phyloP scores from a whole-genome alignment of 179 eudicot species.

The Corrigiola litoralis region DNA sequence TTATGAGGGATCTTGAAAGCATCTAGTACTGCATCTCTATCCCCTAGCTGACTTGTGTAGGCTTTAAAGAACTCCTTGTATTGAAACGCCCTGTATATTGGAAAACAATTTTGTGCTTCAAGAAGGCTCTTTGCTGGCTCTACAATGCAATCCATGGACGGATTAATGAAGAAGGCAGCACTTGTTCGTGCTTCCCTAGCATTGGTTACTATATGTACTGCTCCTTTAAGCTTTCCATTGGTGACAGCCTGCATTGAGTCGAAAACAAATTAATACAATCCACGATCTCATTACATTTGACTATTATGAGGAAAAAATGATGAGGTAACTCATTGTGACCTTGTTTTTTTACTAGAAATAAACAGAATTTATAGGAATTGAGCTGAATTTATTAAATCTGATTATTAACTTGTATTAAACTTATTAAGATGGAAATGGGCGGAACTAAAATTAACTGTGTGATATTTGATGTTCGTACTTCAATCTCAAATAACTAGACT shows the following conservation, averaged over 20 bases:
- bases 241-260: conserved; percentile 32
- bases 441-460: too few relatives aligned
- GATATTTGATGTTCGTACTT: too few relatives aligned
- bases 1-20: conserved; percentile 7
- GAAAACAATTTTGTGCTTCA: conserved; percentile 12
- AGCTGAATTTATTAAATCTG: too few relatives aligned
- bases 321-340: not conserved
- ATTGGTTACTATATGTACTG: conserved; percentile 40
- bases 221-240: conserved; percentile 36
- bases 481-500: too few relatives aligned
- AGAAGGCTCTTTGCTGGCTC: conserved; percentile 40
- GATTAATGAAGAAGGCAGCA: conserved; percentile 32
- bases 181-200: conserved; percentile 29
- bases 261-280: not conserved
- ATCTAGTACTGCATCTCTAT: conserved; percentile 8
- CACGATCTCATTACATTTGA: not conserved
- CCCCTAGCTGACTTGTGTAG: conserved; percentile 4
- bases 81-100: conserved; percentile 25
- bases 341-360: too few relatives aligned
- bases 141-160: conserved; percentile 23
- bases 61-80: conserved; percentile 34
- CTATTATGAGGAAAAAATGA: not conserved
- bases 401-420: too few relatives aligned
- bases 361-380: too few relatives aligned
- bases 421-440: too few relatives aligned